Conservation (phyloP, 345 rosid genomes). For the Anastatica hierochuntica region DNA sequence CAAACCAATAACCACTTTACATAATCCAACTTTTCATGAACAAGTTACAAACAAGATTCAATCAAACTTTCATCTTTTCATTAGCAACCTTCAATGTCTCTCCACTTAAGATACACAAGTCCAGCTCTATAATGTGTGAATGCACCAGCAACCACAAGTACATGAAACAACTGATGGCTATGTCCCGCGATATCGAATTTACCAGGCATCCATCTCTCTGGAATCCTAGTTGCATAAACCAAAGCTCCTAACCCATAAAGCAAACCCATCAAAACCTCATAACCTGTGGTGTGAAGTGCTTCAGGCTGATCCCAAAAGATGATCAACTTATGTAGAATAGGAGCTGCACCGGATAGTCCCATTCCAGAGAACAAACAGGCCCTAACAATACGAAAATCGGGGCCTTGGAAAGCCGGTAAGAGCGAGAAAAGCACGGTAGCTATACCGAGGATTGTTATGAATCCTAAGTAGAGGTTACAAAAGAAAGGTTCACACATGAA, state of each 20-base stretch:
- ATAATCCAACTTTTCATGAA: too few relatives aligned
- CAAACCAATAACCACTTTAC: too few relatives aligned
- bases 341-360: constrained; percentile 82
- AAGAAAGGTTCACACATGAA: constrained; percentile 92
- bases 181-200: constrained; percentile 93
- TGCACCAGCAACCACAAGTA: constrained; percentile 79
- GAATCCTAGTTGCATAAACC: constrained; percentile 71
- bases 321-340: constrained; percentile 70
- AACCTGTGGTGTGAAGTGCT: constrained; percentile 84
- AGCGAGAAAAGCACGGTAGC: constrained; percentile 57
- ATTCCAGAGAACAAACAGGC: constrained; percentile 71
- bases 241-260: constrained; percentile 63
- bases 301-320: constrained; percentile 75
- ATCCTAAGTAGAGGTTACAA: constrained; percentile 78
- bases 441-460: constrained; percentile 70
- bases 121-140: constrained; percentile 83
- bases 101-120: constrained; percentile 73
- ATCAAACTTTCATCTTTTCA: too few relatives aligned
- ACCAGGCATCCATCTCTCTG: constrained; percentile 94
- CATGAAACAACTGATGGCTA: constrained; percentile 86
- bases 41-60: too few relatives aligned
- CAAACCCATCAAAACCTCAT: constrained; percentile 78
- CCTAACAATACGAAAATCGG: constrained; percentile 54
- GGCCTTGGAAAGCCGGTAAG: constrained; percentile 72
- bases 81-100: constrained; percentile 67